Conservation (phyloP, 2,329 filamentous ascomycete genomes). For the Aureobasidium sp. region DNA sequence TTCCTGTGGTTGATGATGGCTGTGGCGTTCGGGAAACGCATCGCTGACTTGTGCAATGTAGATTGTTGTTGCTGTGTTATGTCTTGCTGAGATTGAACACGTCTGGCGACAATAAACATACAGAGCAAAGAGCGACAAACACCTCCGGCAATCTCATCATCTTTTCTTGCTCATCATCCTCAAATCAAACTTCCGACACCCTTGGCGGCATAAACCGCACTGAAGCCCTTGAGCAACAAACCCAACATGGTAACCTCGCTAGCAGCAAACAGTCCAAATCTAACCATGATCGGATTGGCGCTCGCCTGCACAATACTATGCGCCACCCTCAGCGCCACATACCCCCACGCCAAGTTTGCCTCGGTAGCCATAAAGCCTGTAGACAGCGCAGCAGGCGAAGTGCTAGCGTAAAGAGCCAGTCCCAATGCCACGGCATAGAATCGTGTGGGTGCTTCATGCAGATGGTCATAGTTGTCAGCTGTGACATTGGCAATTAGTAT, state of each 20-base stretch:
- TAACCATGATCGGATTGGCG: constrained; percentile 29
- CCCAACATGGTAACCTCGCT: constrained; percentile 16
- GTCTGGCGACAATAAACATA: background rate
- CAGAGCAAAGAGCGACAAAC: background rate
- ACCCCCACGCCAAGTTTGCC: constrained; percentile 34
- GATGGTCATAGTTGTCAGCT: constrained; percentile 37
- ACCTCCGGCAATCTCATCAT: background rate
- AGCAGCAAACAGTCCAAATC: constrained; percentile 29
- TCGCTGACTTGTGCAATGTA: background rate
- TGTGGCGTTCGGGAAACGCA: too few relatives aligned
- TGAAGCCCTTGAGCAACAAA: background rate
- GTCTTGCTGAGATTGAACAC: constrained; percentile 5
- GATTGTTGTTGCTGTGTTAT: background rate
- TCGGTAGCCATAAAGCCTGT: constrained; percentile 23
- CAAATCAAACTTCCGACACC: background rate
- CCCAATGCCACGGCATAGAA: constrained; percentile 36
- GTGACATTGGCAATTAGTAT: background rate
- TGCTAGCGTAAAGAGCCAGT: constrained; percentile 25
- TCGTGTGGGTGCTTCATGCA: constrained; percentile 37
- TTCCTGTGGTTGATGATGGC: background rate
- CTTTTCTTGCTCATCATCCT: background rate
- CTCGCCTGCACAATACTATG: constrained; percentile 35
- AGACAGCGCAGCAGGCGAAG: background rate
- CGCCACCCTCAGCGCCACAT: constrained; percentile 33
- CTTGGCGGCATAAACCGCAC: background rate